Percentiles rank a stretch among this genome's conserved stretches.
Evolutionary conservation across 805 yeast species (phyloP).

Genomic region (Lipomyces starkeyi): DNA sequence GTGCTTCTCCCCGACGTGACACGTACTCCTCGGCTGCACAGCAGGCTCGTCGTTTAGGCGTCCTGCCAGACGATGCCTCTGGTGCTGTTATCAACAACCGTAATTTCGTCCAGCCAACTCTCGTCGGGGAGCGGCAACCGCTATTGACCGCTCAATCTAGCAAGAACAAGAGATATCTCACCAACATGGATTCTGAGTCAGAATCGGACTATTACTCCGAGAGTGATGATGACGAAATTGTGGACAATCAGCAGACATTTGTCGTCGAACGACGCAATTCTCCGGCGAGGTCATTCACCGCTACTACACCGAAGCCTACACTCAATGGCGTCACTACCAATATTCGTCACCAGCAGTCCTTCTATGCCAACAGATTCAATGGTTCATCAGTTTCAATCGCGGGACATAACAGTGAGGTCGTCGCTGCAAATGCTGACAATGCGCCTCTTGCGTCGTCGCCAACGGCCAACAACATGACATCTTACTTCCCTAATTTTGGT

Average conservation of each 20-base stretch:
- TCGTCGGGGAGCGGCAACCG: slow-evolving; percentile 35
- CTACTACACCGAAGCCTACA: slow-evolving; percentile 1
- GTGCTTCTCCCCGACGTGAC: slow-evolving; percentile 30
- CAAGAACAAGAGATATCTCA: slow-evolving; percentile 13
- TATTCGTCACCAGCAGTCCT: slow-evolving; percentile 27
- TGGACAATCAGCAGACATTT: slow-evolving; percentile 33
- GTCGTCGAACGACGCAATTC: slow-evolving; percentile 29
- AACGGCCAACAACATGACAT: slow-evolving; percentile 8
- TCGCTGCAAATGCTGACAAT: slow-evolving; percentile 31
- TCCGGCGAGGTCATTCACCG: slow-evolving; percentile 12
- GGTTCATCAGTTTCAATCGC: slow-evolving; percentile 28
- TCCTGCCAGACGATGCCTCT: slow-evolving; percentile 22
- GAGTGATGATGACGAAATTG: slow-evolving; percentile 28
- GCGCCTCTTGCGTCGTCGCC: slow-evolving; percentile 35
- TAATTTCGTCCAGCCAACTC: slow-evolving; percentile 31
- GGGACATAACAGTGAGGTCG: slow-evolving; percentile 35
- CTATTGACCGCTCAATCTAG: slow-evolving; percentile 10
- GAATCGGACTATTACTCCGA: slow-evolving; percentile 29
- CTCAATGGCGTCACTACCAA: not conserved
- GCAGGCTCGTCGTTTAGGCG: slow-evolving; percentile 16
- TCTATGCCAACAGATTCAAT: slow-evolving; percentile 20
- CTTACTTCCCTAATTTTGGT: slow-evolving; percentile 32
- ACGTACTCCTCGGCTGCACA: slow-evolving; percentile 28
- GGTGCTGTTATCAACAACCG: slow-evolving; percentile 18
- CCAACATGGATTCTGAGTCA: slow-evolving; percentile 27